Conservation (phyloP, 2,329 filamentous ascomycete species). For the Elsinoe australis region DNA sequence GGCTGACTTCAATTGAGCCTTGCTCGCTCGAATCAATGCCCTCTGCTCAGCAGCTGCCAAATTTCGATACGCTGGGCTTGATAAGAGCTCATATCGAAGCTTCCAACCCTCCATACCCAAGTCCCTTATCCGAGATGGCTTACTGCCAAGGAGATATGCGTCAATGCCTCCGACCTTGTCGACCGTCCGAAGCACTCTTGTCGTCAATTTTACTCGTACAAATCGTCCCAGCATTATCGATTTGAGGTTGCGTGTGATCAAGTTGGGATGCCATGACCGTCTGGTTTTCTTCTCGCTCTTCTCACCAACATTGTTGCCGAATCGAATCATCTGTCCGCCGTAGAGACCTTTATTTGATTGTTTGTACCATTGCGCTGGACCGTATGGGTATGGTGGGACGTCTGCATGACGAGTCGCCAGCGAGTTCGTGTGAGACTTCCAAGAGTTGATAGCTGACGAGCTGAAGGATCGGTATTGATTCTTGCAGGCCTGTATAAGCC, state of each 20-base stretch:
- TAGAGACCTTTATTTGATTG: constrained; percentile 57
- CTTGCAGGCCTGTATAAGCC: background rate
- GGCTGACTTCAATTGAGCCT: background rate
- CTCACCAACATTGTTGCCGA: constrained; percentile 68
- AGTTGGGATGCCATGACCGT: constrained; percentile 68
- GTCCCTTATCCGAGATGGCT: constrained; percentile 70
- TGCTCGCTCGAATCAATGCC: background rate
- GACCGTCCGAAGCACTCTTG: constrained; percentile 58
- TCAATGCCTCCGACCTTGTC: constrained; percentile 84
- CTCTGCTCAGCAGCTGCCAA: constrained; percentile 4
- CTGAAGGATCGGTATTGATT: constrained; percentile 26
- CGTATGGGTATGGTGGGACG: constrained; percentile 59
- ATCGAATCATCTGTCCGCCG: constrained; percentile 61
- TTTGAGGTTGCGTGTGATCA: constrained; percentile 59
- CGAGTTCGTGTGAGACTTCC: constrained; percentile 22
- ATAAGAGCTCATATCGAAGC: constrained; percentile 57
- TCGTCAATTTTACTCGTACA: constrained; percentile 61
- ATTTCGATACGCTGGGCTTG: constrained; percentile 2
- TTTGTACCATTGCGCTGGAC: constrained; percentile 63
- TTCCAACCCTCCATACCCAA: constrained; percentile 86
- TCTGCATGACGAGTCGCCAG: constrained; percentile 20
- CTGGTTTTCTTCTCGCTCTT: constrained; percentile 63
- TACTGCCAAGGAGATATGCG: constrained; percentile 78
- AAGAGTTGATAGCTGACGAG: constrained; percentile 22
- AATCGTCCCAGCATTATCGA: constrained; percentile 53